Evolutionary conservation across 2,329 filamentous ascomycete species (phyloP), one percentile per base, ranked within the genome.

Genomic region (Stromatinia cepivora): DNA sequence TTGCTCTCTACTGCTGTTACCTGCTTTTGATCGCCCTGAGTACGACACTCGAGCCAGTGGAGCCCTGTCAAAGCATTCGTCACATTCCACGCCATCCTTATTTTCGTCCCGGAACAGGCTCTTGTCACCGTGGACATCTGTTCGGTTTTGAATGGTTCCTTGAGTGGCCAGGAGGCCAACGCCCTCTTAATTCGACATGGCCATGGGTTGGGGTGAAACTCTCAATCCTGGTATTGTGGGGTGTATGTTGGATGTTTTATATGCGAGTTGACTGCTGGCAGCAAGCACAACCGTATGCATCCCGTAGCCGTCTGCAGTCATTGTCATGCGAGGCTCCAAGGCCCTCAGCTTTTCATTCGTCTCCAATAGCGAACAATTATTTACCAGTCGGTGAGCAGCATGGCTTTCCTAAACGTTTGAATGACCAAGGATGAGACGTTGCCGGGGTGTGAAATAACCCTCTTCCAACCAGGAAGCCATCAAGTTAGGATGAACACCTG

Each of bases 241-340:
- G 73, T 28, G 72, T 75, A 15, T 76, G 73, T 54, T 75, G 74
- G 74, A 75, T 73, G 73, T 75, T 75, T 61, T 71, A 70, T 67
- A 73, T 74, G 59, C 68, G 67, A 67, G 31, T 48, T 8, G 20
- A 59, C 22, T 22, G 25, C 45, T 69, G 53, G 68, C 62, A 69
- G 22, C 50, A 58, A 50, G 28, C 42, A 39, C 48, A 65, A 56
- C 53, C 34, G 53, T 28, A 54, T n/a, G 46, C 28, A 34, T 62
- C 31, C 13, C 62, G 39, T 48, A 22, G 46, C n/a, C 39, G 17
- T 46, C 45, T 34, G 46, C 62, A 56, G n/a, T 7, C 50, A 36
- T 61, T 46, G 39, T 34, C 25, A 9, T 39, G 53, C 28, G 57
- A 48, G 39, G 34, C 67, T 57, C 20, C 22, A 28, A 46, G 39